Evolutionary conservation across 805 yeast species (phyloP), one percentile per base, ranked within the genome.

Genomic region (Blastobotrys mokoenaii): DNA sequence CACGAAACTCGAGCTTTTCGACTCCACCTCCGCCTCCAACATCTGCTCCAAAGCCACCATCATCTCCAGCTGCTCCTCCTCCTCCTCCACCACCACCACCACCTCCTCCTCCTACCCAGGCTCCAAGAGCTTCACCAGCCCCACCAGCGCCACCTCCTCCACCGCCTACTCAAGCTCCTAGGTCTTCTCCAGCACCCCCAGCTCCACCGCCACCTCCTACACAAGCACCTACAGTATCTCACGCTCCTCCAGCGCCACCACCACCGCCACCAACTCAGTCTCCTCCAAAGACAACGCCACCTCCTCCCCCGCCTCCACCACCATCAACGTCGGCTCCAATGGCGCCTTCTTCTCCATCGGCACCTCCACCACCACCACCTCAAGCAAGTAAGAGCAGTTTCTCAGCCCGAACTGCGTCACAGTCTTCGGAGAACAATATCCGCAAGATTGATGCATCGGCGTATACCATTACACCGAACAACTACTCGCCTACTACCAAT

Each of bases 401-500:
- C 29, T 42, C 55, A 50, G 46, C 54, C 57, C 18, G 57, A 51
- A 32, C 56, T 48, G 41, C 55, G 54, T 39, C 60, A 11, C 9
- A 3, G 6, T 18, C 39, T 2, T 53, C 30, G 57, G 50, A 32
- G 10, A 38, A 38, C 39, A 69, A 72, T 45, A 63, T 80, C 49
- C 68, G 87, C 36, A 76, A 76, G 46, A 75, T 80, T 17, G 80
- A 80, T 44, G 78, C 81, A 0, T 77, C 82, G 55, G 72, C 81
- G 1, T 81, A 80, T 58, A 81, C 87, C 0, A 78, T 81, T 46
- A 65, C 72, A n/a, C 63, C 70, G 29, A 52, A 59, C 6, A 47
- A 50, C 18, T 52, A 53, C 35, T 57, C 59, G 3, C 47, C 46
- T 3, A 34, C 54, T 9, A 44, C 59, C 1, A 50, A 47, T 17